Evolutionary conservation across 2,329 filamentous ascomycete species (phyloP).

Genomic region (Raffaelea arxii): DNA sequence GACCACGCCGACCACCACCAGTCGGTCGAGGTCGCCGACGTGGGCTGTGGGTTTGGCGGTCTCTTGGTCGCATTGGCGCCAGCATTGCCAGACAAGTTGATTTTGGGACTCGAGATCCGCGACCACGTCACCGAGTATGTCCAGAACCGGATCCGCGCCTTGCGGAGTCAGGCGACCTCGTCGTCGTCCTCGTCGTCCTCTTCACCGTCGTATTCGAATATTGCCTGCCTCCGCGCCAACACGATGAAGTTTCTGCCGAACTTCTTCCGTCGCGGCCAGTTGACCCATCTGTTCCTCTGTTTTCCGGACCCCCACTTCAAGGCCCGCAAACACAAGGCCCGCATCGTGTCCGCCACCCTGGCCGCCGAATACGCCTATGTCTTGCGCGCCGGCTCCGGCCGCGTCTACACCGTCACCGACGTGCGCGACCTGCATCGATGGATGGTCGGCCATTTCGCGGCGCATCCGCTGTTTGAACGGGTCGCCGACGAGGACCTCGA

Average conservation of each 20-base stretch:
- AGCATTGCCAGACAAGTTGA: conserved; percentile 67
- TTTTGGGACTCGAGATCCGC: conserved; percentile 89
- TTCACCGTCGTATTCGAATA: conserved; percentile 63
- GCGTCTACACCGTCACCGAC: conserved; percentile 94
- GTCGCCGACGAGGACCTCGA: conserved; percentile 29
- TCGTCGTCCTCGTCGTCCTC: not conserved
- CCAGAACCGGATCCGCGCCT: conserved; percentile 72
- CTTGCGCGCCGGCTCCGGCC: conserved; percentile 62
- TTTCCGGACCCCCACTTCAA: conserved; percentile 99
- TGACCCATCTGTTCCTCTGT: conserved; percentile 91
- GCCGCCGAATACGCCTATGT: conserved; percentile 92
- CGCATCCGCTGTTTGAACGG: conserved; percentile 69
- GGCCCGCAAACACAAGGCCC: conserved; percentile 88
- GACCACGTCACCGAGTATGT: conserved; percentile 86
- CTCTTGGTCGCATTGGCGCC: conserved; percentile 79
- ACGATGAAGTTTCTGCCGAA: conserved; percentile 99
- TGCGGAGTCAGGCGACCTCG: conserved; percentile 48
- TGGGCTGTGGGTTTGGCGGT: conserved; percentile 93
- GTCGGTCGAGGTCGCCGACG: conserved; percentile 72
- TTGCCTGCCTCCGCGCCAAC: conserved; percentile 81
- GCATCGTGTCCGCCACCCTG: conserved; percentile 81
- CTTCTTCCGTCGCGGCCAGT: conserved; percentile 74
- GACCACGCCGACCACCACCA: conserved; percentile 37
- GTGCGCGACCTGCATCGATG: conserved; percentile 88
- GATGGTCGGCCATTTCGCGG: conserved; percentile 82